Base-by-base conservation (phyloP, 2,329 filamentous ascomycete genomes). In the Penicillium rolfsii region DNA sequence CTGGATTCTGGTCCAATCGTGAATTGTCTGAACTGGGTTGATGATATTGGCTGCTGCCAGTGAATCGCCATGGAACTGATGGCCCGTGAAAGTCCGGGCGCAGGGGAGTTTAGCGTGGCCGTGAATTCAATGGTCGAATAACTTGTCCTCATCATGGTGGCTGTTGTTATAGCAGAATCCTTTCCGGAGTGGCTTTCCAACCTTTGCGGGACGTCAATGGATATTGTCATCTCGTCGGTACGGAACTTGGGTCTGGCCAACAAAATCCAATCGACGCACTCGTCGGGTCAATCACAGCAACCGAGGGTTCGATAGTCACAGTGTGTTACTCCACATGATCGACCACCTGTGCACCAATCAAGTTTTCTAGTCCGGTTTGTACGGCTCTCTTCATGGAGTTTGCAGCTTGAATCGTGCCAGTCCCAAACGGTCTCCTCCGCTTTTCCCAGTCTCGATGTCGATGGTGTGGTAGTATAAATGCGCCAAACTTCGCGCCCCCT, bases 321-420 rank as follows among this genome's bases (percentile, higher is more conserved):
- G 45, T 30, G 7, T 26, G 35, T 57, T 40, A 16, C 55, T 57
- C 55, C 55, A 57, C 55, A 12, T 3, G 55, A 57, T 57, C 52
- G 36, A 41, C 55, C 16, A 45, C n/a, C 11, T 14, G 16, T 41
- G 22, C 45, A 40, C 58, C 58, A 49, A 60, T 33, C 55, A 63
- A 60, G 55, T 52, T 50, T 60, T 58, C 52, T 63, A 49, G 57
- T 60, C 57, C 58, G 45, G 52, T n/a, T 55, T 16, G 57, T 54
- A 59, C 60, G 43, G 46, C 52, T 50, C 49, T 58, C 22, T 57
- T 28, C 53, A 16, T 24, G 19, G 22, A 57, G 38, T 57, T 56
- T 57, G 57, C 49, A 50, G 59, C 19, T 62, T 45, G 28, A 22
- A 57, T 53, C 40, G 41, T 57, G 35, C 33, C 54, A 22, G 28